Evolutionary conservation across 108 stramenopile species (phyloP).

Genomic region (Skeletonema grethae): DNA sequence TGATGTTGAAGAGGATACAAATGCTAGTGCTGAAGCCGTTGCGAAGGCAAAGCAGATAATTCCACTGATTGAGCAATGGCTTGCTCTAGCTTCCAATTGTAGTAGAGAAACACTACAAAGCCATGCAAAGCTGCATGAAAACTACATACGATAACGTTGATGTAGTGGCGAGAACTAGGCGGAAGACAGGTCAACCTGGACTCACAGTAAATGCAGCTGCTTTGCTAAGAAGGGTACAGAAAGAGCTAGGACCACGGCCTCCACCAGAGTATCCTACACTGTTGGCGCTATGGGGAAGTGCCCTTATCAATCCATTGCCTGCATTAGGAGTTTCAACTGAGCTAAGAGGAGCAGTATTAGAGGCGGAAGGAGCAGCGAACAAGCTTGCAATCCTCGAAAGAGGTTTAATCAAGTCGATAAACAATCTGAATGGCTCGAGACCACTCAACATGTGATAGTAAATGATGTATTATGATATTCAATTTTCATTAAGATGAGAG

Average conservation of each 20-base stretch:
- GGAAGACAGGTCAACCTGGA: conserved; percentile 48
- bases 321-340: conserved; percentile 60
- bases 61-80: conserved; percentile 55
- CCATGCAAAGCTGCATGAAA: no score
- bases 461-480: no score
- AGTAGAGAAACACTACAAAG: no score
- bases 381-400: conserved; percentile 55
- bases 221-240: conserved; percentile 37
- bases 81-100: conserved; percentile 52
- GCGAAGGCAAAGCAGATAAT: conserved; percentile 29
- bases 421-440: conserved; percentile 57
- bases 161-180: conserved; percentile 51
- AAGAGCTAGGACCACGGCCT: conserved; percentile 51
- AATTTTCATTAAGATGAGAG: not conserved
- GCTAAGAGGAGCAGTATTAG: conserved; percentile 61
- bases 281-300: conserved; percentile 62
- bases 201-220: conserved; percentile 50
- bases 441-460: conserved; percentile 40
- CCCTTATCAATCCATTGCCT: conserved; percentile 71
- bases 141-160: conserved; percentile 62
- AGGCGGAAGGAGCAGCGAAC: conserved; percentile 40
- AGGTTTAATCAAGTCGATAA: conserved; percentile 54
- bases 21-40: conserved; percentile 16
- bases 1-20: conserved; percentile 18
- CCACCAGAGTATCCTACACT: conserved; percentile 32